phyloP scores from a whole-genome alignment of 2,329 filamentous ascomycete genomes.

The Trichoderma endophyticum region DNA sequence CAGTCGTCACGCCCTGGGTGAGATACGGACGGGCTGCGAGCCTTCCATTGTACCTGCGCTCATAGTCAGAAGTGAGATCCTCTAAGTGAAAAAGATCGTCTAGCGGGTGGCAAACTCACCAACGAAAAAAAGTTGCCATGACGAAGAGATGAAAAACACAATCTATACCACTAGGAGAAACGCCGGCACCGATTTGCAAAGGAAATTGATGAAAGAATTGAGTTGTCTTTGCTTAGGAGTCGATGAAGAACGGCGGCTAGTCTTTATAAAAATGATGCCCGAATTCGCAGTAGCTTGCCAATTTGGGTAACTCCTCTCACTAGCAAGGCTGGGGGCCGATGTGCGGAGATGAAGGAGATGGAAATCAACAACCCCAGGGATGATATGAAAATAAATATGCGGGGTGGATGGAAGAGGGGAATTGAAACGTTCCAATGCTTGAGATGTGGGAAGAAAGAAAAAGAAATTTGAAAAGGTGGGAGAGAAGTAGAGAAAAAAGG shows the following conservation, averaged over 20 bases:
- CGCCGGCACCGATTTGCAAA: neutral
- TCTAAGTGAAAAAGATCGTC: neutral
- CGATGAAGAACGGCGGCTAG: neutral
- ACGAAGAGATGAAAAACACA: neutral
- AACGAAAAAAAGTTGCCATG: constrained; percentile 17
- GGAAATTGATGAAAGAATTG: neutral
- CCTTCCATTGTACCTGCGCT: constrained; percentile 75
- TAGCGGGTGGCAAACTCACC: constrained; percentile 12
- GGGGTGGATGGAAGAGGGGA: neutral
- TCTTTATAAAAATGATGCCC: constrained; percentile 4
- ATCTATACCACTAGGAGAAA: constrained; percentile 7
- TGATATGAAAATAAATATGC: neutral
- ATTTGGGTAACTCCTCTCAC: constrained; percentile 14
- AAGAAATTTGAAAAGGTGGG: neutral
- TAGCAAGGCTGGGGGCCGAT: constrained; percentile 10
- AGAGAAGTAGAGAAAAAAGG: constrained; percentile 16
- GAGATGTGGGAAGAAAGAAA: neutral
- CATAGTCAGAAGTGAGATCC: constrained; percentile 18
- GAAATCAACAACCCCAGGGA: neutral
- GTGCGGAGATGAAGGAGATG: neutral
- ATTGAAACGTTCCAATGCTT: neutral
- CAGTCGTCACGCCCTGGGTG: constrained; percentile 87
- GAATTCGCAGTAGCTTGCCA: constrained; percentile 5
- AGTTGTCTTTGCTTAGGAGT: neutral
- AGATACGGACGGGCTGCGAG: constrained; percentile 78